phyloP scores from a whole-genome alignment of 2,329 filamentous ascomycete genomes.

The Exophiala viscosa region DNA sequence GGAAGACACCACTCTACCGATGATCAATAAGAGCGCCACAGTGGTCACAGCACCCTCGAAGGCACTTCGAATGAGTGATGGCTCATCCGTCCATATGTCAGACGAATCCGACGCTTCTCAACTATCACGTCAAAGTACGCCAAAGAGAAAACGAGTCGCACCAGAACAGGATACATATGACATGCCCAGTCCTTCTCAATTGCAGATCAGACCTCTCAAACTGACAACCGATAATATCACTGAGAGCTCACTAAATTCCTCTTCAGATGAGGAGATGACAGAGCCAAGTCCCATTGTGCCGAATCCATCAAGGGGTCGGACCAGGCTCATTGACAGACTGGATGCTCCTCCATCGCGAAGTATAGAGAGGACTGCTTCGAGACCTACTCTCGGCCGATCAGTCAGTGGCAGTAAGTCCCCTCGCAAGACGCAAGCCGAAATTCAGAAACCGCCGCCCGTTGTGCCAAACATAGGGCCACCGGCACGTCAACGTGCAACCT shows the following conservation, averaged over 20 bases:
- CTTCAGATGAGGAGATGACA: slow-evolving; percentile 16
- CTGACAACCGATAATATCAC: slow-evolving; percentile 19
- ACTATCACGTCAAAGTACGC: slow-evolving; percentile 14
- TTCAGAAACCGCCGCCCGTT: slow-evolving; percentile 4
- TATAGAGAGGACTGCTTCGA: background rate
- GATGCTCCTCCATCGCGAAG: slow-evolving; percentile 19
- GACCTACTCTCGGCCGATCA: slow-evolving; percentile 1
- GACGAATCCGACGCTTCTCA: slow-evolving; percentile 11
- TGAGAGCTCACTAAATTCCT: slow-evolving; percentile 4
- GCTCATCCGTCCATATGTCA: slow-evolving; percentile 12
- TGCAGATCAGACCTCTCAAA: slow-evolving; percentile 22
- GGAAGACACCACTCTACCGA: background rate
- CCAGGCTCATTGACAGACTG: slow-evolving; percentile 23
- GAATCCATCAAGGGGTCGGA: slow-evolving; percentile 7
- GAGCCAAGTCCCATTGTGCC: background rate
- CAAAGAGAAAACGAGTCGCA: slow-evolving; percentile 23
- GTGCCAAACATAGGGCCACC: slow-evolving; percentile 1
- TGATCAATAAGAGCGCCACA: background rate
- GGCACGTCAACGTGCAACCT: slow-evolving; percentile 42
- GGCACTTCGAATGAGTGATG: slow-evolving; percentile 5
- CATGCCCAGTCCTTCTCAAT: slow-evolving; percentile 20
- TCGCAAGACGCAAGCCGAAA: background rate
- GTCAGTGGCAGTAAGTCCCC: background rate
- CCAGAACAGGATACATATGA: slow-evolving; percentile 2
- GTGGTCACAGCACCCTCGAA: background rate